phyloP scores from a whole-genome alignment of 257 asterid genomes.

The Orobanche coerulescens region DNA sequence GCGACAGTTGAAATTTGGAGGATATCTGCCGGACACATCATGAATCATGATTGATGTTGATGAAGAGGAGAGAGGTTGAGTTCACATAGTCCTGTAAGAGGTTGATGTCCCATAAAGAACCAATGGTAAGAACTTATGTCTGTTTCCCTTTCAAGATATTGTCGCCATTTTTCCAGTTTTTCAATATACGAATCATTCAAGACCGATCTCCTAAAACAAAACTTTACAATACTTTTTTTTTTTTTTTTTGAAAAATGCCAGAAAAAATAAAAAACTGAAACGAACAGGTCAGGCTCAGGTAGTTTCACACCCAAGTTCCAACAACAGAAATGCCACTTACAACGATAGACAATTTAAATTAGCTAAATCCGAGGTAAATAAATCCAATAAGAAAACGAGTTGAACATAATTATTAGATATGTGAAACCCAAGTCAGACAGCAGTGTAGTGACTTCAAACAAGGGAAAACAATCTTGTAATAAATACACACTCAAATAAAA shows the following conservation, averaged over 20 bases:
- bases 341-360: neutral
- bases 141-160: no score
- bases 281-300: no score
- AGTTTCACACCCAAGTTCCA: no score
- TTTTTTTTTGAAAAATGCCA: no score
- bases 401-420: no score
- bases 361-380: neutral
- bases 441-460: neutral
- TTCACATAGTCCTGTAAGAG: conserved; percentile 63
- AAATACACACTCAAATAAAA: neutral
- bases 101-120: no score
- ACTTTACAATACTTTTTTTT: no score
- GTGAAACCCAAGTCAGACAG: neutral
- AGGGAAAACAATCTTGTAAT: neutral
- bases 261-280: no score
- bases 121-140: no score
- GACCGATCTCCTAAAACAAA: no score
- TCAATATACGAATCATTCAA: no score
- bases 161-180: no score
- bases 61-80: conserved; percentile 70
- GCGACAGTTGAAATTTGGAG: conserved; percentile 85
- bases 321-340: neutral
- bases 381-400: neutral
- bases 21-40: conserved; percentile 60
- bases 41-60: conserved; percentile 47